Base-by-base conservation (phyloP, 768 basidiomycete genomes). In the Phallus indusiatus region DNA sequence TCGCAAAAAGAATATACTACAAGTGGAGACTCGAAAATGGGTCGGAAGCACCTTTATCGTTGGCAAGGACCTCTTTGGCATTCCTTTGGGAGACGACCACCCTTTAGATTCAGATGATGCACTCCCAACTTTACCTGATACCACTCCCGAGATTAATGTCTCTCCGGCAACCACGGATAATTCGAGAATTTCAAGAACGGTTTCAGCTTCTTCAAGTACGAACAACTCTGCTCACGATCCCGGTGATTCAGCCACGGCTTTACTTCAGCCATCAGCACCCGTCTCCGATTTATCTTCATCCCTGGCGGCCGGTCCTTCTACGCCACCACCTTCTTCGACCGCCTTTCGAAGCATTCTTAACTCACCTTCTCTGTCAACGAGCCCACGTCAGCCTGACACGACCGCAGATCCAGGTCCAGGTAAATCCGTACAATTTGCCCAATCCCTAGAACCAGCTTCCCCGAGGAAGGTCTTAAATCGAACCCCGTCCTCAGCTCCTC, bases 41-140 rank as follows among this genome's bases (percentile, higher is more conserved):
- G 77, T 87, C 28, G 88, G 90, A 24, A 76, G 76, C 21, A 88
- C 83, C 60, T 92, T 92, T 62, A 86, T 89, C 65, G 75, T 92
- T 37, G 90, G 90, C 2, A 54, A 60, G 18, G 77, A 77, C n/a
- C 77, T 92, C 61, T 73, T 90, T 37, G 90, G 88, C 8, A 21
- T 64, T 36, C 57, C 57, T 16, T 33, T 59, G 21, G 16, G n/a
- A 22, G 14, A 42, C 4, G 5, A 12, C 12, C 12, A 4, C 12
- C n/a, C 9, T 42, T 14, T 42, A 11, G 12, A 42, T n/a, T 42
- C n/a, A n/a, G 42, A 42, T 11, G 42, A 42, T n/a, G n/a, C 12
- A 2, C 42, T 11, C 42, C 42, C 12, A 42, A 11, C 12, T 42
- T 42, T 11, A 14, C 42, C n/a, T 42, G 14, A 42, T 14, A n/a